These are phyloP conservation scores for Tylopilus subfusipes DNA, from an alignment of 768 basidiomycete genomes.

Conservation along the genomic window DNA sequence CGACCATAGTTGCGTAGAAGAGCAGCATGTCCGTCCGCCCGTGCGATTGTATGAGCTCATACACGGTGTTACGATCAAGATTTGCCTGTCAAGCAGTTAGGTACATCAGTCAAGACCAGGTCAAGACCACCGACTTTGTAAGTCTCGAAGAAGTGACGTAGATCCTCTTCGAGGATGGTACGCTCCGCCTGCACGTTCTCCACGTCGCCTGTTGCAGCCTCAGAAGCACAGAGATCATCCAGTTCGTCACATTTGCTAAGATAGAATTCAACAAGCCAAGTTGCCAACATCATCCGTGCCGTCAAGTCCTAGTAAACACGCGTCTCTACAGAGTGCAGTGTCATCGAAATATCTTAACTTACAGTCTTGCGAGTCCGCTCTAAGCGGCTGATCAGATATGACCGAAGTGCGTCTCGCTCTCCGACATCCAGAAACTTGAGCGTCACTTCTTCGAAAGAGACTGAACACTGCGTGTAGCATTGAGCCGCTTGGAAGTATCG, in stretches of 20 bases:
- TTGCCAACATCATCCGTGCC: conserved; percentile 96
- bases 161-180: conserved; percentile 84
- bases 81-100: conserved; percentile 53
- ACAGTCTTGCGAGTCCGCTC: conserved; percentile 84
- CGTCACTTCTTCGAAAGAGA: conserved; percentile 86
- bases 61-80: conserved; percentile 80
- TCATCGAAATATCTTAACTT: conserved; percentile 22
- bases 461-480: conserved; percentile 85
- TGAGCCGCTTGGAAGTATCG: conserved; percentile 91
- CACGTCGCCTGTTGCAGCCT: conserved; percentile 73
- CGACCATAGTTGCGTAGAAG: conserved; percentile 78
- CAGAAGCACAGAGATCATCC: conserved; percentile 90
- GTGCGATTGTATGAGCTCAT: conserved; percentile 91
- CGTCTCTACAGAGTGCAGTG: neutral
- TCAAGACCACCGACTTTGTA: conserved; percentile 64
- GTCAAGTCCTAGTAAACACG: conserved; percentile 65
- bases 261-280: conserved; percentile 97
- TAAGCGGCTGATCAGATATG: conserved; percentile 83
- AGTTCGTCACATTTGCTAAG: conserved; percentile 95
- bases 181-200: conserved; percentile 82
- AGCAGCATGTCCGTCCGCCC: conserved; percentile 91
- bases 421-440: conserved; percentile 86
- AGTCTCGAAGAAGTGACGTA: conserved; percentile 88
- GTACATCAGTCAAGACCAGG: neutral
- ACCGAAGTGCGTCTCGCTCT: conserved; percentile 86